Evolutionary conservation across 768 basidiomycete species (phyloP), one percentile per base, ranked within the genome.

Genomic region (Boletus huronensis): DNA sequence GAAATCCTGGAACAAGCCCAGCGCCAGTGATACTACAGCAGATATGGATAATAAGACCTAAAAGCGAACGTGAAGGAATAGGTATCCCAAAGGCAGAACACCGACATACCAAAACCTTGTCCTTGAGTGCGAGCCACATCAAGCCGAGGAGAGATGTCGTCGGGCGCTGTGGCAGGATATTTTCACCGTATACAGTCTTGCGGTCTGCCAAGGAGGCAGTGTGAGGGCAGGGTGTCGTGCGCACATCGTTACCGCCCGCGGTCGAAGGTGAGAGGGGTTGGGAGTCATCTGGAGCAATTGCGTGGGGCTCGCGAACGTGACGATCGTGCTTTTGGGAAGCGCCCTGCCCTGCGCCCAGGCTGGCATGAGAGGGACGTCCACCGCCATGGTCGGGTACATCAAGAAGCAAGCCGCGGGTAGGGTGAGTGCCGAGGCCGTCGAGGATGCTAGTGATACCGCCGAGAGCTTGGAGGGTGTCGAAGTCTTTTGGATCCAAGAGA

Each of bases 1-100:
- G 66, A 98, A 88, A 66, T 94, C 93, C 68, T 96, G 90, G 72
- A 97, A 97, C 28, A 99, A 74, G 19, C 97, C 97, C 14, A 98
- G 82, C 13, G 93, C 94, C 42, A 99, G 78, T 16, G 97, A 97
- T 38, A 99, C 80, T 36, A 91, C 83, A 3, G 97, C 97, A 44
- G 96, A 93, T 64, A 98, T 82, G 17, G 90, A 92, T 36, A 98
- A 80, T 47, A 99, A 69, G 56, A 98, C 82, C 91, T 95, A 39
- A 34, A 40, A 28, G 29, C 14, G 44, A 58, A 52, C 10, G 46
- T 57, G 29, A 35, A 58, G 45, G 23, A 28, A 43, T 14, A 67
- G 46, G 2, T 10, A 23, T n/a, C 26, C 14, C 11, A 44, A 53
- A 53, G 21, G 34, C 3, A 19, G 6, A 40, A 17, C 1, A 10